phyloP scores from a whole-genome alignment of 345 rosid species.

The Carallia brachiata region DNA sequence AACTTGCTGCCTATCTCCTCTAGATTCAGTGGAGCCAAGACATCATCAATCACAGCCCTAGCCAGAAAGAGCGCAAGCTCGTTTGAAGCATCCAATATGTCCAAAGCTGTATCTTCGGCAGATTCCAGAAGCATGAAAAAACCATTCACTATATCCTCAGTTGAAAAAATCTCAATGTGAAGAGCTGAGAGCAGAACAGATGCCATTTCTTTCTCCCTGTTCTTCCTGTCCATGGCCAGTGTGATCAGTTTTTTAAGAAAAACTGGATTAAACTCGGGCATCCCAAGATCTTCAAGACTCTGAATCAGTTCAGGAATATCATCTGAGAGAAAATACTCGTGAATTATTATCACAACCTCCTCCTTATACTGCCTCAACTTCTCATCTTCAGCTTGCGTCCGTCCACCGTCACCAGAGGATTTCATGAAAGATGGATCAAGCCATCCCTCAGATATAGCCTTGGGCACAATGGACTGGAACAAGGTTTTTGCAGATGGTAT shows the following conservation, averaged over 20 bases:
- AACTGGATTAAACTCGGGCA: constrained; percentile 69
- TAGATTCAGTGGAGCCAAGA: constrained; percentile 82
- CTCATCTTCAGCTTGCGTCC: constrained; percentile 37
- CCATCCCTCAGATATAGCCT: constrained; percentile 87
- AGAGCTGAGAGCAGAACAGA: constrained; percentile 91
- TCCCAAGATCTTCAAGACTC: constrained; percentile 79
- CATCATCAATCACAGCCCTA: constrained; percentile 96
- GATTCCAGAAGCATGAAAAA: constrained; percentile 92
- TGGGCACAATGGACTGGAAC: constrained; percentile 59
- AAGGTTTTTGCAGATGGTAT: constrained; percentile 74
- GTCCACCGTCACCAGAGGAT: constrained; percentile 43
- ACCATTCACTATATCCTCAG: constrained; percentile 84
- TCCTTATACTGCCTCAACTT: constrained; percentile 67
- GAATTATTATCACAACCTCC: constrained; percentile 76
- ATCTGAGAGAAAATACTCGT: constrained; percentile 94
- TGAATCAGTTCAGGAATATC: constrained; percentile 94
- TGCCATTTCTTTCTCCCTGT: constrained; percentile 99
- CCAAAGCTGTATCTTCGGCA: constrained; percentile 93
- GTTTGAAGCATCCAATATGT: constrained; percentile 91
- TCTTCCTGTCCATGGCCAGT: constrained; percentile 95
- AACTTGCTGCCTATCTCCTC: constrained; percentile 77
- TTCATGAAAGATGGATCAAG: constrained; percentile 63
- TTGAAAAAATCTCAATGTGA: constrained; percentile 91
- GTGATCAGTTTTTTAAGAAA: constrained; percentile 88
- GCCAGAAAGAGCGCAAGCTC: constrained; percentile 97